Base-by-base conservation (phyloP, 2,329 filamentous ascomycete genomes). In the Colletotrichum liriopes region DNA sequence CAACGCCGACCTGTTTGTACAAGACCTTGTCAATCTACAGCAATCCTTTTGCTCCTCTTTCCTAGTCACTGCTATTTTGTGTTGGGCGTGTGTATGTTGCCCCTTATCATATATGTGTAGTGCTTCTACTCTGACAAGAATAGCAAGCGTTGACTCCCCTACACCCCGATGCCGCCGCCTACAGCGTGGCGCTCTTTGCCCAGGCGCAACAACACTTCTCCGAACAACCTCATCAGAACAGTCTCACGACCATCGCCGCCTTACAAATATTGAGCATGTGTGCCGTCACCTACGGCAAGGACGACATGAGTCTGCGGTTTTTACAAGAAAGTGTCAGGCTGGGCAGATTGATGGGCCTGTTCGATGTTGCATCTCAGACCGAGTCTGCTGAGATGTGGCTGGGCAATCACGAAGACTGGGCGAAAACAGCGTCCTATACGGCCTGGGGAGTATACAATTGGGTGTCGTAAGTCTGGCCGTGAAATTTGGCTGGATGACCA, bases 361-460 rank as follows among this genome's bases (percentile, higher is more conserved):
- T 71, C 37, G 58, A 69, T 8, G 68, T 52, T 5, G 12, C 55
- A 5, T 20, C 43, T 23, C 37, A 56, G 20, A n/a, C 23, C 41
- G 7, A 69, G 23, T 71, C 68, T 9, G 68, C 68, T 0, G 43
- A 6, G 7, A 45, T 20, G 35, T 71, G 68, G 68, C 2, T 71
- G 5, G 41, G 2, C 14, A 58, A 52, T 2, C 37, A 68, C 32
- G 12, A 43, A 5, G 12, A 58, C 9, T 72, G 69, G 69, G 56
- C 32, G 5, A 45, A 43, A 20, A 52, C 65, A 9, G 69, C 65
- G 5, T 75, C 74, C 2, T 77, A 77, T n/a, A 79, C 78, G 3
- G 78, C 80, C 0, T 81, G 80, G 80, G 79, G 80, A 1, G 71
- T 76, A 1, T 75, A 74, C 32, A 76, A 74, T 8, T 75, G 73